phyloP scores from a whole-genome alignment of 1,284 basidiomycete genomes.

The Trichosporon faecale region DNA sequence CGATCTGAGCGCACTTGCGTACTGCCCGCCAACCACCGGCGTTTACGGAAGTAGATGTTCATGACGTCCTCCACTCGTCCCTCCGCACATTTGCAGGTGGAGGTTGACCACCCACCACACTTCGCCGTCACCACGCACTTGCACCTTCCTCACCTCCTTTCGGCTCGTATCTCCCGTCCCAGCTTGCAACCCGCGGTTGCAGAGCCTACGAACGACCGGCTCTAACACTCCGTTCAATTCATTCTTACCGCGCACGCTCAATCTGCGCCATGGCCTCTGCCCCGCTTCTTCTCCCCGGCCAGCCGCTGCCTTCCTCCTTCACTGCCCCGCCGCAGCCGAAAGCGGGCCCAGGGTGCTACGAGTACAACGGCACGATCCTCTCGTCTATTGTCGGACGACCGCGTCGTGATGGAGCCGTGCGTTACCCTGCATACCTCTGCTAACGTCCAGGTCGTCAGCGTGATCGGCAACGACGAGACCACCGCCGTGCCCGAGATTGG shows the following conservation, averaged over 20 bases:
- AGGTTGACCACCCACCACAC: neutral
- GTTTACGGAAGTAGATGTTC: neutral
- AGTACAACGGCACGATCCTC: conserved; percentile 62
- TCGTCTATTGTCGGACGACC: conserved; percentile 71
- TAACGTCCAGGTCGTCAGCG: conserved; percentile 36
- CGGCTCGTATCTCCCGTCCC: too few relatives aligned
- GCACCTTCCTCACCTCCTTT: neutral
- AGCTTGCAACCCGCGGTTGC: too few relatives aligned
- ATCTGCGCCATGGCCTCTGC: conserved; percentile 21
- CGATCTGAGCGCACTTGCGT: neutral
- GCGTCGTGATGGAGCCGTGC: conserved; percentile 60
- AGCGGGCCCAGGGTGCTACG: conserved; percentile 68
- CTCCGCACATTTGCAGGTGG: neutral
- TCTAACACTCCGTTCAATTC: too few relatives aligned
- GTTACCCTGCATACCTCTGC: conserved; percentile 48
- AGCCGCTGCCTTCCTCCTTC: conserved; percentile 65
- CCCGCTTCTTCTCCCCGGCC: conserved; percentile 68
- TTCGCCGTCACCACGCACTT: neutral
- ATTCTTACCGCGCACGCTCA: too few relatives aligned
- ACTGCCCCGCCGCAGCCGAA: conserved; percentile 58
- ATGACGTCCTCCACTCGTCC: conserved; percentile 10
- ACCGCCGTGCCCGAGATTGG: conserved; percentile 51
- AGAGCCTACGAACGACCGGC: too few relatives aligned
- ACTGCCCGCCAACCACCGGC: conserved; percentile 2
- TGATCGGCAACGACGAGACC: conserved; percentile 48